Evolutionary conservation across 768 basidiomycete species (phyloP).

Genomic region (Lactifluus echinatus): DNA sequence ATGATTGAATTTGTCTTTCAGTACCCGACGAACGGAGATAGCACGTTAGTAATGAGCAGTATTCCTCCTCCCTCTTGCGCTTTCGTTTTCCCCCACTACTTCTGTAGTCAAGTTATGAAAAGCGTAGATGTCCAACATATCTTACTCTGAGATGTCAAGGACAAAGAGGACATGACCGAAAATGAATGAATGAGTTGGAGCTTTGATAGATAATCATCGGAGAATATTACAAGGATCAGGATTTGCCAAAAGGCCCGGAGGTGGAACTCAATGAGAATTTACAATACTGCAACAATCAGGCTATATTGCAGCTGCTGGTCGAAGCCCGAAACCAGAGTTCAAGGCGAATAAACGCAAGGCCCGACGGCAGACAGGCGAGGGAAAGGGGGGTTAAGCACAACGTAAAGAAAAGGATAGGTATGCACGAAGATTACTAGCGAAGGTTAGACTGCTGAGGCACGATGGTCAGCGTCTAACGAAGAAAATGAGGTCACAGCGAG

Average conservation of each 20-base stretch:
- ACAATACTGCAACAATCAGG: too few relatives aligned
- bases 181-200: not conserved
- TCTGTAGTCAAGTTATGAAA: not conserved
- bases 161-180: not conserved
- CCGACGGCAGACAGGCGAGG: not conserved
- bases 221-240: too few relatives aligned
- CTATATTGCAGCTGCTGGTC: too few relatives aligned
- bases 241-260: too few relatives aligned
- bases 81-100: not conserved
- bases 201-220: not conserved
- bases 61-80: not conserved
- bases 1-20: slow-evolving; percentile 35
- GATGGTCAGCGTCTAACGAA: not conserved
- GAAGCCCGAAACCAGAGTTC: too few relatives aligned
- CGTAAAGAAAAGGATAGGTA: not conserved
- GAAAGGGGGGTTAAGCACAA: not conserved
- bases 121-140: not conserved
- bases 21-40: not conserved
- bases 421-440: not conserved
- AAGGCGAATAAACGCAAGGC: too few relatives aligned
- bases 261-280: too few relatives aligned
- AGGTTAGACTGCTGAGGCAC: not conserved
- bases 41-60: not conserved
- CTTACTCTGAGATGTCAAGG: not conserved
- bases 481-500: not conserved